Evolutionary conservation across 306 rosid species (phyloP).

Genomic region (Acacia acuminata): DNA sequence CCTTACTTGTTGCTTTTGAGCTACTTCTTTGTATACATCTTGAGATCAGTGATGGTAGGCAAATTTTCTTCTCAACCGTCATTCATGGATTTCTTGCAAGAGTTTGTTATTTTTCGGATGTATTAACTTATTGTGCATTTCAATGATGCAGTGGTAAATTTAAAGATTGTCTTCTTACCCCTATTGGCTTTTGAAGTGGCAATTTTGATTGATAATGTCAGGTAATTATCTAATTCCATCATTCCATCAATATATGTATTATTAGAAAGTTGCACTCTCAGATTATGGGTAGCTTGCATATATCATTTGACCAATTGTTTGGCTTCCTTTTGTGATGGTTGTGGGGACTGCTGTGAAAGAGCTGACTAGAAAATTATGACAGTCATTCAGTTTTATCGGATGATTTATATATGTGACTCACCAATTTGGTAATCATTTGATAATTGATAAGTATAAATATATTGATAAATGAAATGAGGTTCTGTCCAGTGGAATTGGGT

Average conservation of each 20-base stretch:
- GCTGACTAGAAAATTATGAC: slow-evolving; percentile 14
- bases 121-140: slow-evolving; percentile 26
- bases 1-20: slow-evolving; percentile 91
- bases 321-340: background rate
- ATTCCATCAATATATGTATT: background rate
- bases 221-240: slow-evolving; percentile 44
- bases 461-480: background rate
- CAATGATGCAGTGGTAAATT: slow-evolving; percentile 64
- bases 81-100: slow-evolving; percentile 10
- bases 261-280: background rate
- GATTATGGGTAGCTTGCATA: slow-evolving; percentile 9
- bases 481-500: background rate
- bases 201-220: slow-evolving; percentile 85
- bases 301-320: background rate
- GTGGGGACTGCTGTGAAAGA: slow-evolving; percentile 21
- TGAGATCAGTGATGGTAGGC: slow-evolving; percentile 62
- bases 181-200: slow-evolving; percentile 68
- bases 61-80: slow-evolving; percentile 21
- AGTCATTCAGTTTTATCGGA: background rate
- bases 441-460: slow-evolving; percentile 12
- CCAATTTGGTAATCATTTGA: background rate
- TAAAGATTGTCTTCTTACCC: slow-evolving; percentile 87
- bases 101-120: slow-evolving; percentile 7
- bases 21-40: slow-evolving; percentile 86
- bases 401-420: slow-evolving; percentile 5